Percentiles rank a stretch among this genome's conserved stretches.
Conservation (phyloP, 371 early-diverging fungal species). For the Mucor velutinosus region DNA sequence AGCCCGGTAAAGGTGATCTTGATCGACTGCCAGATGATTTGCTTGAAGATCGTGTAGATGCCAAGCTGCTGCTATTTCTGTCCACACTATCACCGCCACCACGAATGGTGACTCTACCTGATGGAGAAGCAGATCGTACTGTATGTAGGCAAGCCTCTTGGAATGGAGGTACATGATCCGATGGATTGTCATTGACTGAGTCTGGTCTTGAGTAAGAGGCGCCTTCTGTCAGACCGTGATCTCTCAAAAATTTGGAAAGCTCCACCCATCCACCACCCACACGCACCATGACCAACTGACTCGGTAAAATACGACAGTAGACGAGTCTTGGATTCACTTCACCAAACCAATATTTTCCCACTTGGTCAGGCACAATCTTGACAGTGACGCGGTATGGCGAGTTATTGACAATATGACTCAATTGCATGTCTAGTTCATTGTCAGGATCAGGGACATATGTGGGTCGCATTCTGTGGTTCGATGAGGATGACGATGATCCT, state of each 20-base stretch:
- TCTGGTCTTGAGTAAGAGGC: constrained; percentile 10
- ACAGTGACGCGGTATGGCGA: constrained; percentile 30
- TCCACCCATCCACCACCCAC: constrained; percentile 86
- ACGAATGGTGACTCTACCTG: constrained; percentile 41
- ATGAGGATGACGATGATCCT: not conserved
- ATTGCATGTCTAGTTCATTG: constrained; percentile 28
- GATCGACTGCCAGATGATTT: constrained; percentile 37
- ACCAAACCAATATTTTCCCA: constrained; percentile 72
- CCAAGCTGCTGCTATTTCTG: constrained; percentile 22
- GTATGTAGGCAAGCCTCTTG: constrained; percentile 28
- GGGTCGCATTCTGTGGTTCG: not conserved
- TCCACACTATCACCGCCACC: constrained; percentile 29
- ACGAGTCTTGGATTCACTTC: constrained; percentile 55
- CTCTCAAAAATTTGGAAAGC: constrained; percentile 49
- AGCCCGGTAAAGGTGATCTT: constrained; percentile 35
- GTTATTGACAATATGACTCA: constrained; percentile 62
- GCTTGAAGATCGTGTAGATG: constrained; percentile 36
- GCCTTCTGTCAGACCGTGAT: constrained; percentile 33
- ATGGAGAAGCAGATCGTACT: constrained; percentile 39
- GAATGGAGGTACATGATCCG: constrained; percentile 13
- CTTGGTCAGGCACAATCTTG: constrained; percentile 46
- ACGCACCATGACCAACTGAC: constrained; percentile 77
- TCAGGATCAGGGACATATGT: constrained; percentile 32
- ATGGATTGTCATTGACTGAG: not conserved
- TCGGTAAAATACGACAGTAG: constrained; percentile 62